Conservation (phyloP, 1,284 basidiomycete species). For the Veloporphyrellus conicus region DNA sequence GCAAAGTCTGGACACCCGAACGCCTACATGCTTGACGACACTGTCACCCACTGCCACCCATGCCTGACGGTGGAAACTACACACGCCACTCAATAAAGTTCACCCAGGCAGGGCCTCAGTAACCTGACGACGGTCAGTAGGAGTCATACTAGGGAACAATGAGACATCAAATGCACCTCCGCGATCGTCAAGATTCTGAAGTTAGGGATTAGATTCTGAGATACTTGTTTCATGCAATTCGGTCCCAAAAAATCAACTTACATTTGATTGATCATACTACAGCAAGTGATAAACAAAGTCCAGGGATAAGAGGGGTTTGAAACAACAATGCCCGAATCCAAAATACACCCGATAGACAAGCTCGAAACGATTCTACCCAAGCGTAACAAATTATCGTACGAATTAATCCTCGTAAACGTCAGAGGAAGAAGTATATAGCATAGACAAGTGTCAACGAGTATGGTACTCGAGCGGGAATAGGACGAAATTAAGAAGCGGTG, state of each 20-base stretch:
- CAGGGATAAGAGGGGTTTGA: background rate
- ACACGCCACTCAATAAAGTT: background rate
- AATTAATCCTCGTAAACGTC: slow-evolving; percentile 14
- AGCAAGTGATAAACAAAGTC: slow-evolving; percentile 3
- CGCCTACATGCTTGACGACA: no score
- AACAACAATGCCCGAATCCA: no score
- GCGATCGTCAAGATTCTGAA: background rate
- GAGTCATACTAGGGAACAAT: slow-evolving; percentile 14
- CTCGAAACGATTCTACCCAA: no score
- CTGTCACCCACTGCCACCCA: background rate
- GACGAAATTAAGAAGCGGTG: slow-evolving; percentile 12
- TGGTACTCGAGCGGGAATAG: background rate
- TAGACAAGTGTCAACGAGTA: slow-evolving; percentile 2
- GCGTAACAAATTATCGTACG: slow-evolving; percentile 15
- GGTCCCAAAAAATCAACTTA: background rate
- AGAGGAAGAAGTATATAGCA: background rate
- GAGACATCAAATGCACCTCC: slow-evolving; percentile 6
- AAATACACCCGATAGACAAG: no score
- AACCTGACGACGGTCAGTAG: slow-evolving; percentile 10
- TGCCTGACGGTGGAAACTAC: slow-evolving; percentile 14
- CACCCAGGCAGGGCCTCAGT: slow-evolving; percentile 9
- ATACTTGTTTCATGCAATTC: no score
- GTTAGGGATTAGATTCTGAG: no score
- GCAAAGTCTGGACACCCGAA: no score
- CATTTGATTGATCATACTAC: slow-evolving; percentile 2